Base-by-base conservation (phyloP, 2,329 filamentous ascomycete species). In the Paecilomyces variotii region DNA sequence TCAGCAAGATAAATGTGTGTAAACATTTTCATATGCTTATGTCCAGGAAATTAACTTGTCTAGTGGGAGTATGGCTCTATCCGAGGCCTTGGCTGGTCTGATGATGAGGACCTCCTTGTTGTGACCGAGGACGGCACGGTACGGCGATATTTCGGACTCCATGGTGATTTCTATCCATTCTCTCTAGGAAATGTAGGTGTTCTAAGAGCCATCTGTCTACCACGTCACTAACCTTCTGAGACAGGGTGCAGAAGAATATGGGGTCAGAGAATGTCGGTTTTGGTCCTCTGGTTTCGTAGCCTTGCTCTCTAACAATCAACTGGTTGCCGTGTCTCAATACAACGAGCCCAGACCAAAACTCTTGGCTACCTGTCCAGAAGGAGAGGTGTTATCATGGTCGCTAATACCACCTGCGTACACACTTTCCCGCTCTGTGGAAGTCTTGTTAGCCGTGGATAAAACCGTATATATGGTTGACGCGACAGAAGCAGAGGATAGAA, bases 91-190 rank as follows among this genome's bases (percentile, higher is more conserved):
- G 94, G 94, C 34, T 99, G 94, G 94, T 96, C 92, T 24, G 93
- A 96, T 68, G 91, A 97, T 64, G 94, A 99, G 79, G 88, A 89
- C 70, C 82, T 99, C 53, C 79, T 99, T 3, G 88, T 97, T 0
- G 86, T 97, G 56, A 90, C 91, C 9, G 84, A 89, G 56, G 93
- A 99, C 69, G 94, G 94, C 26, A 93, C 87, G 0, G 93, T 97
- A 51, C 84, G 92, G 60, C 94, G 91, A 73, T 97, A 92, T 70
- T 86, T 91, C 72, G 90, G 94, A 68, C 78, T 99, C n/a, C 89
- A 96, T 72, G 90, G 89, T 62, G 93, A 97, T 71, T 99, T 99
- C 71, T 90, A 88, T 14, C 92, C 96, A 59, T 99, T 97, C 74
- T 92, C 90, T 0, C 80, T 99, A 0, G 94, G 93, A 57, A 88